phyloP scores from a whole-genome alignment of 495 filamentous ascomycete species.

The Bacidia rubella region DNA sequence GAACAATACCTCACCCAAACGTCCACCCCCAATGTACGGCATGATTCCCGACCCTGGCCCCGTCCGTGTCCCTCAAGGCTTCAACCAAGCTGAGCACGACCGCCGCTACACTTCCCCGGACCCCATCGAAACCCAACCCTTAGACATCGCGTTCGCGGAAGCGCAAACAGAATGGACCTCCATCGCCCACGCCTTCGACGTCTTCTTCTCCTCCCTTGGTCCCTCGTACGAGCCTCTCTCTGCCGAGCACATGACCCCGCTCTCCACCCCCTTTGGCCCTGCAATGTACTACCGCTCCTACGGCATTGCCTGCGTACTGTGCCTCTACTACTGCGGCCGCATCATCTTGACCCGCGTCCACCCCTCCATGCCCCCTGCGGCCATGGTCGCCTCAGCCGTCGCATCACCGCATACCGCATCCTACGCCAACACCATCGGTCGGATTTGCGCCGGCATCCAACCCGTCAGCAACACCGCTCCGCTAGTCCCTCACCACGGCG shows the following conservation, averaged over 20 bases:
- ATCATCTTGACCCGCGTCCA: conserved; percentile 68
- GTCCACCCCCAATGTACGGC: conserved; percentile 36
- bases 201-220: conserved; percentile 52
- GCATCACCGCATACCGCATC: conserved; percentile 52
- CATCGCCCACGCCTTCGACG: conserved; percentile 56
- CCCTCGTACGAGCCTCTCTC: conserved; percentile 67
- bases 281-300: conserved; percentile 75
- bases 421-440: conserved; percentile 62
- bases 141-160: conserved; percentile 47
- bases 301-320: conserved; percentile 73
- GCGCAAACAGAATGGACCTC: conserved; percentile 70
- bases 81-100: conserved; percentile 21
- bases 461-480: conserved; percentile 39
- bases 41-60: conserved; percentile 36
- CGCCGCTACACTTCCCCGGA: conserved; percentile 10
- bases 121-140: conserved; percentile 32
- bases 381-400: conserved; percentile 69
- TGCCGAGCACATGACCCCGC: conserved; percentile 48
- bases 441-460: conserved; percentile 71
- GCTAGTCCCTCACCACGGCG: conserved; percentile 69
- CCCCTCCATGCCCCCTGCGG: conserved; percentile 81
- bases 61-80: conserved; percentile 29
- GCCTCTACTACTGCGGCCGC: conserved; percentile 66
- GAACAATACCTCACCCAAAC: conserved; percentile 20
- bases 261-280: conserved; percentile 65